These are phyloP conservation scores for Daldinia sp. DNA, from an alignment of 2,329 filamentous ascomycete species.

Conservation along the genomic window DNA sequence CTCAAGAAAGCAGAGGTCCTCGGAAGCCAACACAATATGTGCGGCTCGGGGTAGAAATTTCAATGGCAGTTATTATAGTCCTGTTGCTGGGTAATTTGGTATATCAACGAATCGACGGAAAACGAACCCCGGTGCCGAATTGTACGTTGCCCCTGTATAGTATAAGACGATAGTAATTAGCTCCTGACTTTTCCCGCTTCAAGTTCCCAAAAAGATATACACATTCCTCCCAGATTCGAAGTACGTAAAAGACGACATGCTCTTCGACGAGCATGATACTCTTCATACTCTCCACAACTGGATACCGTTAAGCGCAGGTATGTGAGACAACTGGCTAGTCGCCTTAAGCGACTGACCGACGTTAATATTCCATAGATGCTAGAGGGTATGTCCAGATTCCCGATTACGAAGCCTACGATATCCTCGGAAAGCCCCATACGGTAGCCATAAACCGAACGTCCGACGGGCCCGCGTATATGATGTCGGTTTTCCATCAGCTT, in stretches of 20 bases:
- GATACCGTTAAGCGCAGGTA: slow-evolving; percentile 48
- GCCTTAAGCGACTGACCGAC: neutral
- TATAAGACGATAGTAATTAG: too few relatives aligned
- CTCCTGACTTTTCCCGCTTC: slow-evolving; percentile 15
- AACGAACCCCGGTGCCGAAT: slow-evolving; percentile 44
- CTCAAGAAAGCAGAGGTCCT: slow-evolving; percentile 17
- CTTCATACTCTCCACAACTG: slow-evolving; percentile 49
- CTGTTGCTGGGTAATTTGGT: slow-evolving; percentile 38
- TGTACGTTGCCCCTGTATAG: slow-evolving; percentile 37
- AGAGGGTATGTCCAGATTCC: slow-evolving; percentile 48
- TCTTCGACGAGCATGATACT: slow-evolving; percentile 46
- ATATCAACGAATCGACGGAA: slow-evolving; percentile 26
- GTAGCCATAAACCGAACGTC: slow-evolving; percentile 43
- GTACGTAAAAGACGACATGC: slow-evolving; percentile 49
- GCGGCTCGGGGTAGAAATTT: slow-evolving; percentile 44
- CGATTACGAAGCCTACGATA: slow-evolving; percentile 42
- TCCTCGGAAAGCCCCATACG: slow-evolving; percentile 45
- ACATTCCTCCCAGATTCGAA: slow-evolving; percentile 45
- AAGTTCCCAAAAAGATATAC: slow-evolving; percentile 49
- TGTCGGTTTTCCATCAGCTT: slow-evolving; percentile 52
- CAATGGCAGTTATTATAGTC: slow-evolving; percentile 44
- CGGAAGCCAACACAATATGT: slow-evolving; percentile 37
- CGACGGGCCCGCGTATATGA: slow-evolving; percentile 51
- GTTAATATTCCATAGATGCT: slow-evolving; percentile 33
- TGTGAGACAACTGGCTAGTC: neutral